Percentiles rank a stretch among this genome's conserved stretches.
Conservation (phyloP, 352 stramenopile genomes). For the Globisporangium cederbergense region DNA sequence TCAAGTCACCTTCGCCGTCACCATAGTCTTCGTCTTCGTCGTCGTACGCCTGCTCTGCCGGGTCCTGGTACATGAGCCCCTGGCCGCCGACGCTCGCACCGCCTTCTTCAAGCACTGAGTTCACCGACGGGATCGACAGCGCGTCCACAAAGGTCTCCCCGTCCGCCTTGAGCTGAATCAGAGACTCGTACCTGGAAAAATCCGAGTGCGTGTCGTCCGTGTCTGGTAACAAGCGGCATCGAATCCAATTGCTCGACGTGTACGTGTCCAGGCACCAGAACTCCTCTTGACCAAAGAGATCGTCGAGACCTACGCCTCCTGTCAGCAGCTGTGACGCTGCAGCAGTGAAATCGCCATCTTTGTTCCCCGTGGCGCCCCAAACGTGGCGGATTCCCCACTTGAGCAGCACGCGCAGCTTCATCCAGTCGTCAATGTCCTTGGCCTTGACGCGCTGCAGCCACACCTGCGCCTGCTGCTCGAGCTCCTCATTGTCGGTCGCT, state of each 20-base stretch:
- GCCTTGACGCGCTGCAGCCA: constrained; percentile 82
- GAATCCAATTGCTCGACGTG: constrained; percentile 87
- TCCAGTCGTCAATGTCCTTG: constrained; percentile 86
- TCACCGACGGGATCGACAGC: constrained; percentile 15
- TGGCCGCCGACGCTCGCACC: constrained; percentile 3
- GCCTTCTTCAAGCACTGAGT: constrained; percentile 18
- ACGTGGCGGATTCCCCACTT: constrained; percentile 83
- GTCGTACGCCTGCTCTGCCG: constrained; percentile 25
- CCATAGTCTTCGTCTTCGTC: constrained; percentile 51
- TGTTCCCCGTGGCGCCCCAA: constrained; percentile 31
- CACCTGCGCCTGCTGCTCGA: constrained; percentile 46
- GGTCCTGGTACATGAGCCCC: constrained; percentile 19
- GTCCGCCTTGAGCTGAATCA: constrained; percentile 21
- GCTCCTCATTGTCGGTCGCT: constrained; percentile 21
- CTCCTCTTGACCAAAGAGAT: constrained; percentile 51
- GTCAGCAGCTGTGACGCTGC: not conserved
- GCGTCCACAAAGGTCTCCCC: constrained; percentile 14
- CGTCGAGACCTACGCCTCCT: constrained; percentile 24
- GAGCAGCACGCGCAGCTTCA: constrained; percentile 70
- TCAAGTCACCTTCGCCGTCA: constrained; percentile 9
- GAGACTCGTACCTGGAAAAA: constrained; percentile 34
- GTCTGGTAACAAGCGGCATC: constrained; percentile 73
- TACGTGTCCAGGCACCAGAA: constrained; percentile 82
- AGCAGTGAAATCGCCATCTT: constrained; percentile 8
- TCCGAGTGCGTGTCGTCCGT: constrained; percentile 66